Evolutionary conservation across 2,329 filamentous ascomycete genomes (phyloP), one percentile per base, ranked within the genome.

Genomic region (Xylariaceae sp.): DNA sequence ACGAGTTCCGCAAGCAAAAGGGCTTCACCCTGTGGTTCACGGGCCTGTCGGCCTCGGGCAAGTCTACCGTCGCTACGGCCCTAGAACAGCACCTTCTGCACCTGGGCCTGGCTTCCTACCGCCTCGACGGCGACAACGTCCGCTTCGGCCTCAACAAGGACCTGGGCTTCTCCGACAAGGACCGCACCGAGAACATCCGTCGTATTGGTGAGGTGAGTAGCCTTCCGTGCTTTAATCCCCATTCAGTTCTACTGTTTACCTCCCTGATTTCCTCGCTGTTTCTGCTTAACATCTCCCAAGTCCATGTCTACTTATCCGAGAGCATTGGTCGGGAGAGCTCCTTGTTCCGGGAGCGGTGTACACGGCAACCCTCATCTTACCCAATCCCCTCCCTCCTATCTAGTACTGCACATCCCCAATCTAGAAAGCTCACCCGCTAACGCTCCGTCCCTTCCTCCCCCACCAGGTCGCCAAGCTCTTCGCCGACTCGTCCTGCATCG

Each of bases 11-110:
- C 68, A 81, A 83, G 65, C 93, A 98, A 69, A 79, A 81, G 54
- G 93, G 93, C 63, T 85, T 94, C 64, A 98, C 93, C 43, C 84
- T 98, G 70, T 98, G 93, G 93, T 87, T 98, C 63, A 98, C 93
- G 1, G 93, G 93, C 41, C 87, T 98, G 51, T 95, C 88, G 29
- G 93, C 91, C 38, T 95, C 89, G 0, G 93, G 93, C 62, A 98
- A 98, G 72, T 96, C 91, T 39, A 98, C 93, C 44, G 88, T 98
- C 49, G 93, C 93, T 41, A 95, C 89, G 3, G 93, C 93, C 13
- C 86, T 98, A 31, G 93, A 98, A 75, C 91, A 96, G 73, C 89
- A 96, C 67, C 83, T 98, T 26, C 81, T 98, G 42, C 89, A 95
- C 65, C 77, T 88, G 9, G 85, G 84, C 33, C 73, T 93, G 38